phyloP scores from a whole-genome alignment of 139 green algal species.

The Dunaliella primolecta region DNA sequence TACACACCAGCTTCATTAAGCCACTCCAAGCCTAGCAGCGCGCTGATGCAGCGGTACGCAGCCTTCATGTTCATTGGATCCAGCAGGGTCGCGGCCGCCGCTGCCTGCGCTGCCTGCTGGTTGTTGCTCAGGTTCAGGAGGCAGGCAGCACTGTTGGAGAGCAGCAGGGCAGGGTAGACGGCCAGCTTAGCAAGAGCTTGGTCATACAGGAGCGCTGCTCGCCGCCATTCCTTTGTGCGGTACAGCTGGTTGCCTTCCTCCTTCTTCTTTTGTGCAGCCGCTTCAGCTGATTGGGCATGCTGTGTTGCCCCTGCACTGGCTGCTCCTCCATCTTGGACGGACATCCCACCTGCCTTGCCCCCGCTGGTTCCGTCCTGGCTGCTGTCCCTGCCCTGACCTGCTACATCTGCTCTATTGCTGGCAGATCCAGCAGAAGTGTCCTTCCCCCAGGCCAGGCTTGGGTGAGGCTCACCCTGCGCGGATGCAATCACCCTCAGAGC shows the following conservation, averaged over 20 bases:
- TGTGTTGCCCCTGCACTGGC: too few relatives aligned
- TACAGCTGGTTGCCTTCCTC: not conserved
- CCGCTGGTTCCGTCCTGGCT: too few relatives aligned
- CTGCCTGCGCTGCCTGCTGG: not conserved
- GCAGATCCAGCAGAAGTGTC: too few relatives aligned
- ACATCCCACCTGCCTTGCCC: too few relatives aligned
- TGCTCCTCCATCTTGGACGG: not conserved
- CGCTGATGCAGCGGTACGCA: not conserved
- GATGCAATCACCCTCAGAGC: not conserved
- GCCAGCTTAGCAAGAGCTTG: not conserved
- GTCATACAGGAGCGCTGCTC: not conserved
- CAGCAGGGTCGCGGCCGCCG: not conserved
- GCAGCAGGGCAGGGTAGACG: not conserved
- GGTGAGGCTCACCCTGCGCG: not conserved
- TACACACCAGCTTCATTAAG: not conserved
- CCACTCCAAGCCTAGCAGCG: not conserved
- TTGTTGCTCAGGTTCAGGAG: not conserved
- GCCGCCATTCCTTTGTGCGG: not conserved
- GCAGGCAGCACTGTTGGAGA: not conserved
- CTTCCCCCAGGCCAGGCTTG: not conserved
- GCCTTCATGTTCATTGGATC: not conserved
- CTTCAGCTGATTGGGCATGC: too few relatives aligned
- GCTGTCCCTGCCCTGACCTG: too few relatives aligned
- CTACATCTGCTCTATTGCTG: too few relatives aligned
- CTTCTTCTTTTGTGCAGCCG: too few relatives aligned